Evolutionary conservation across 345 rosid species (phyloP), one percentile per base, ranked within the genome.

Genomic region (Nasturtium officinale): DNA sequence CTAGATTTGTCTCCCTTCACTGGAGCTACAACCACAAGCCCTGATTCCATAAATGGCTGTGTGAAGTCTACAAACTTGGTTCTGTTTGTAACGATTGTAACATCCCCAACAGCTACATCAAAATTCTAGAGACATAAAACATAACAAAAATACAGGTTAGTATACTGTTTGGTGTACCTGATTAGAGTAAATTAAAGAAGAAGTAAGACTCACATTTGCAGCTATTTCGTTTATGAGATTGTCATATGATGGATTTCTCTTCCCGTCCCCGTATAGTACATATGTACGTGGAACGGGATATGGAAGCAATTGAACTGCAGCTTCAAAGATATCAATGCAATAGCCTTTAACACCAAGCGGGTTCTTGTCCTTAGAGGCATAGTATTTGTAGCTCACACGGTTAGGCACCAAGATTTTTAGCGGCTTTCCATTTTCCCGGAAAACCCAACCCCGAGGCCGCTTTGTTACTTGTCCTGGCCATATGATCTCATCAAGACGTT

Each of bases 291-390:
- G 96, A 55, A 91, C 97, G 8, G 96, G 85, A 85, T 95, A 91
- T 6, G 93, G 89, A 62, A 95, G 88, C 87, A 95, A 84, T 60
- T 71, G 81, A 56, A 95, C 48, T 5, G 97, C 99, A 35, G 93
- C 89, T 81, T 95, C 99, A 73, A 95, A 95, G 52, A 95, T 85
- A 77, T 95, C 99, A 11, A 95, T 88, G 70, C 96, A 87, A 72
- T 73, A 91, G 75, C 99, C 99, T 80, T 62, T 82, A 73, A 86
- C 93, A 54, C 99, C 91, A 3, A 78, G 95, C 2, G 96, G 86
- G 52, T 75, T 71, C 8, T 68, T 79, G 61, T 91, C 98, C 77
- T 78, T 84, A 5, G 80, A 61, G 53, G 73, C 87, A 77, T 82
- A 86, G 71, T 89, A 82, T 67, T 74, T 73, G 67, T 77, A 94